Percentiles rank a stretch among this genome's conserved stretches.
Evolutionary conservation across 1,284 basidiomycete genomes (phyloP).

Genomic region (Sparassis latifolia): DNA sequence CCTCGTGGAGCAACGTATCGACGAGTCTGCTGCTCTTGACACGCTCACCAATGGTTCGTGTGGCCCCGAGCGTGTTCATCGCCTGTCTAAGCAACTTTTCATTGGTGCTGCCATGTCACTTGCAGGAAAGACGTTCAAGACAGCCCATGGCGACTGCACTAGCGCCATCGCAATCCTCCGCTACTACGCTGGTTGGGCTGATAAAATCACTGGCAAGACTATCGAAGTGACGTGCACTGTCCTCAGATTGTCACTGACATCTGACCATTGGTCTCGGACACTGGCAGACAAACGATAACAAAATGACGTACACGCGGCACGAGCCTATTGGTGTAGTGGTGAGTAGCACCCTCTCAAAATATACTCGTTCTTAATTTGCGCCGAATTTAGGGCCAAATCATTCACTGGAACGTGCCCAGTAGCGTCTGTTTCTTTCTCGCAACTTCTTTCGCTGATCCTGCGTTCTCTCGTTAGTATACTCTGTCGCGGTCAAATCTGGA

Average conservation of each 20-base stretch:
- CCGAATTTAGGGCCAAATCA: conserved; percentile 58
- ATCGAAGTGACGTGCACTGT: conserved; percentile 33
- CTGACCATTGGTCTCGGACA: background rate
- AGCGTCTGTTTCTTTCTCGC: conserved; percentile 16
- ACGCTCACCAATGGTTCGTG: conserved; percentile 45
- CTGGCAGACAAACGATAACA: conserved; percentile 56
- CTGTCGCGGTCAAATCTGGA: conserved; percentile 79
- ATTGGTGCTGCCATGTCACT: background rate
- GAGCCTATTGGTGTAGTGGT: conserved; percentile 87
- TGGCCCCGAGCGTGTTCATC: background rate
- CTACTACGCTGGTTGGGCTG: conserved; percentile 76
- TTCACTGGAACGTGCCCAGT: conserved; percentile 76
- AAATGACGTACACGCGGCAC: conserved; percentile 78
- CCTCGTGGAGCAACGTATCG: conserved; percentile 65
- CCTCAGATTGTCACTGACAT: background rate
- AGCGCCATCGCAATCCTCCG: conserved; percentile 64
- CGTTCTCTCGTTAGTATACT: conserved; percentile 40
- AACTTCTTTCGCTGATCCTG: too few species aligned
- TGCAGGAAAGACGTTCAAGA: conserved; percentile 65
- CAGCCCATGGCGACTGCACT: conserved; percentile 58
- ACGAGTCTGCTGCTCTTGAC: conserved; percentile 75
- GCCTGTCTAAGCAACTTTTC: background rate
- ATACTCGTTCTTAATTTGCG: background rate
- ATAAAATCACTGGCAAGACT: conserved; percentile 82
- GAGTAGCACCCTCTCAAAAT: background rate